These are phyloP conservation scores for Volvox africanus DNA, from an alignment of 139 green algal species.

Conservation along the genomic window DNA sequence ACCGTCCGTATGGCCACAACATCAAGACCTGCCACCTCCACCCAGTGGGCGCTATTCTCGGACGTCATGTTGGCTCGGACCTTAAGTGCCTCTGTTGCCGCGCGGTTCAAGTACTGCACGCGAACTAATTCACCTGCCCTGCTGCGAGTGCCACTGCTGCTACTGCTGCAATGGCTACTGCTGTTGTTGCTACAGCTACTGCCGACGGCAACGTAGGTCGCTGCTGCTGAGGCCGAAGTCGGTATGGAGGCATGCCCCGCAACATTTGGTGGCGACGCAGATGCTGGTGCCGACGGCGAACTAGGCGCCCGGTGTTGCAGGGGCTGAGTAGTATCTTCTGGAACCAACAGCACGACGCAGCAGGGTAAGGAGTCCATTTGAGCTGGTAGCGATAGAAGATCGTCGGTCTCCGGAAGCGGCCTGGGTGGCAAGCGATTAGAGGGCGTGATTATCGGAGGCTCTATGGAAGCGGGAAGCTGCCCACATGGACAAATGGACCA, in stretches of 20 bases:
- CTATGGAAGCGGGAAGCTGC: too few relatives aligned
- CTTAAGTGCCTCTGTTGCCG: conserved; percentile 19
- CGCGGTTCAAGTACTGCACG: conserved; percentile 20
- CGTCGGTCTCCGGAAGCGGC: background rate
- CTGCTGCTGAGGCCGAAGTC: background rate
- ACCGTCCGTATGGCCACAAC: background rate
- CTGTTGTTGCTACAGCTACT: background rate
- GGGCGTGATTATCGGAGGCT: too few relatives aligned
- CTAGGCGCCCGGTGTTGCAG: too few relatives aligned
- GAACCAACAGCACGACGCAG: conserved; percentile 32
- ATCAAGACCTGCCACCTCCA: background rate
- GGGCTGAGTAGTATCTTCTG: background rate
- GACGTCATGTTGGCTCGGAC: background rate
- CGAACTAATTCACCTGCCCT: background rate
- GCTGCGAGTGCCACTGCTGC: background rate
- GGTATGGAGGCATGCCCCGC: background rate
- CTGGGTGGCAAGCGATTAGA: background rate
- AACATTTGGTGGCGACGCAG: background rate
- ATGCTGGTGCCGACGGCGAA: background rate
- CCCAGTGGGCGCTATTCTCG: background rate
- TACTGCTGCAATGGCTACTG: background rate
- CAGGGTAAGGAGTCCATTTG: conserved; percentile 22
- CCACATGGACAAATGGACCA: too few relatives aligned
- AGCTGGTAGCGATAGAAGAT: background rate
- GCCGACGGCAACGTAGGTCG: background rate